Conservation (phyloP, 2,329 filamentous ascomycete genomes). For the Alternaria metachromatica region DNA sequence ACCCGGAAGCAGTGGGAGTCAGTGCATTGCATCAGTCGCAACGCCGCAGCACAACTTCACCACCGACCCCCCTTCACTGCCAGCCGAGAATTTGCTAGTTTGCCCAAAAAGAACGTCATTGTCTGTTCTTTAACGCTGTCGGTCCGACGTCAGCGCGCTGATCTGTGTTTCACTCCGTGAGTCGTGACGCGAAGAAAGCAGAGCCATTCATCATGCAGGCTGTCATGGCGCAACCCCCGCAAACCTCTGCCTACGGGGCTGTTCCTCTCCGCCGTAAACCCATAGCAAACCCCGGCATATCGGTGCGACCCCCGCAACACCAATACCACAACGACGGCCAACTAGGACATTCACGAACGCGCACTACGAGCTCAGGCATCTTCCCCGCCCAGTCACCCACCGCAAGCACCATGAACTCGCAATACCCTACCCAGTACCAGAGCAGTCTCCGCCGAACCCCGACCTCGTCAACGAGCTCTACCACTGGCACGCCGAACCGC, state of each 20-base stretch:
- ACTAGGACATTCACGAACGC: constrained; percentile 44
- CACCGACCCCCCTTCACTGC: constrained; percentile 13
- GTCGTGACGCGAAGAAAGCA: constrained; percentile 26
- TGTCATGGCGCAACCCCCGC: constrained; percentile 35
- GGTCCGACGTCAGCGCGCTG: constrained; percentile 35
- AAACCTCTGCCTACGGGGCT: constrained; percentile 33
- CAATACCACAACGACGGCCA: constrained; percentile 30
- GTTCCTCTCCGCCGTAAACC: constrained; percentile 45
- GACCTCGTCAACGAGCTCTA: constrained; percentile 73
- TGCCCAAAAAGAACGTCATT: constrained; percentile 7
- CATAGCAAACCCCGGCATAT: constrained; percentile 40
- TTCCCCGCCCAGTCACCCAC: constrained; percentile 38
- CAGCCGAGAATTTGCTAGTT: not conserved
- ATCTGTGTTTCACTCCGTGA: constrained; percentile 35
- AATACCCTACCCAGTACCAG: constrained; percentile 45
- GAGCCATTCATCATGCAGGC: constrained; percentile 34
- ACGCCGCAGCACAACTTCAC: constrained; percentile 21
- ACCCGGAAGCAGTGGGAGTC: constrained; percentile 35
- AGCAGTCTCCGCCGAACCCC: constrained; percentile 61
- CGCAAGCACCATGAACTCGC: constrained; percentile 40
- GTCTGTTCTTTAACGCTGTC: constrained; percentile 26
- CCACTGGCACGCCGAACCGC: constrained; percentile 56
- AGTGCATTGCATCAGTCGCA: constrained; percentile 24
- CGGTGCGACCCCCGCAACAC: constrained; percentile 38
- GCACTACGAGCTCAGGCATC: constrained; percentile 48